Evolutionary conservation across 768 basidiomycete genomes (phyloP).

Genomic region (Holtermannia corniformis): DNA sequence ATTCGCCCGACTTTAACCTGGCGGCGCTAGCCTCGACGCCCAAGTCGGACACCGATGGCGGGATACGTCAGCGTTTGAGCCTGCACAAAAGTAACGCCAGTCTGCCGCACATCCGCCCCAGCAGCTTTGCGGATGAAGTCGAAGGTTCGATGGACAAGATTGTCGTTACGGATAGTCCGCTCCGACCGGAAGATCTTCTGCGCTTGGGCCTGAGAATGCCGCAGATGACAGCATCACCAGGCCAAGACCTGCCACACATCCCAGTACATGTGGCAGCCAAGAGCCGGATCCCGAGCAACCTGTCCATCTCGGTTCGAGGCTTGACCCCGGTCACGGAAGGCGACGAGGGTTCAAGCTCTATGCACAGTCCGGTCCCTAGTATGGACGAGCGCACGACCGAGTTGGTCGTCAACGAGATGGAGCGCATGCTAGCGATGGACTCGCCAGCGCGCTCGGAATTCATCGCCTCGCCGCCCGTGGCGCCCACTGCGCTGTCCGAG

Average conservation of each 20-base stretch:
- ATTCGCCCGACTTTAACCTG: conserved; percentile 11
- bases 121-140: conserved; percentile 15
- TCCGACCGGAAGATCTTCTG: too few species aligned
- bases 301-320: too few species aligned
- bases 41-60: conserved; percentile 4
- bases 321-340: too few species aligned
- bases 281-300: too few species aligned
- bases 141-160: conserved; percentile 14
- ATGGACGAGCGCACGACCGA: conserved; percentile 5
- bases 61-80: conserved; percentile 4
- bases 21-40: conserved; percentile 3
- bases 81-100: conserved; percentile 18
- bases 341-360: too few species aligned
- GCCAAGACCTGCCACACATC: conserved; percentile 27
- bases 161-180: too few species aligned
- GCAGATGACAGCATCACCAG: too few species aligned
- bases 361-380: too few species aligned
- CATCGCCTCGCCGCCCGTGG: conserved; percentile 31
- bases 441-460: conserved; percentile 34
- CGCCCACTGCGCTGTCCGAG: too few species aligned
- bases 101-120: conserved; percentile 17
- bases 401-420: conserved; percentile 28
- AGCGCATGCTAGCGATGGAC: conserved; percentile 29
- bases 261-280: conserved; percentile 4
- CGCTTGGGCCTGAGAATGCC: too few species aligned